A percentile compares a stretch with the other conserved stretches of the same genome.
Evolutionary conservation across 2,329 filamentous ascomycete genomes (phyloP).

Genomic region (Endocalyx cinctus): DNA sequence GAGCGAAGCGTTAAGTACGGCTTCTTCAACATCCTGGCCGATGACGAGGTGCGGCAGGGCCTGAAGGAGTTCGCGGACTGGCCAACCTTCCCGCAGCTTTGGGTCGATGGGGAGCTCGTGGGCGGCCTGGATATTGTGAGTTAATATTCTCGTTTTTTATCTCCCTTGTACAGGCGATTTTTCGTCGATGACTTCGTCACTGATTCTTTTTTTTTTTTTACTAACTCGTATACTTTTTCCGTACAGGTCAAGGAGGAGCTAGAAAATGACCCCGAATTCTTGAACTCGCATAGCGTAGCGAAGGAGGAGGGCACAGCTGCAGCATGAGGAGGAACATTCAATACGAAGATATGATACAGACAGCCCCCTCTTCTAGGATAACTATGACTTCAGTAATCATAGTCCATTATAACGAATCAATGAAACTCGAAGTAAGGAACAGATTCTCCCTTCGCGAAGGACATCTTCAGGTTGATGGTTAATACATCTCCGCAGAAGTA

Average conservation of each 20-base stretch:
- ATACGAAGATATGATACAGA: too few species aligned
- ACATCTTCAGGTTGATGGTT: too few species aligned
- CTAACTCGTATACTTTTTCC: constrained; percentile 3
- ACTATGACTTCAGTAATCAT: too few species aligned
- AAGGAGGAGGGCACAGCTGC: constrained; percentile 37
- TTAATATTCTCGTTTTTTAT: constrained; percentile 13
- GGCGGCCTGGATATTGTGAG: constrained; percentile 94
- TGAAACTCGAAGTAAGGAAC: too few species aligned
- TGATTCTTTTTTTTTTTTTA: too few species aligned
- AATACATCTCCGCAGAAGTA: too few species aligned
- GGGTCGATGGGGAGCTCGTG: constrained; percentile 84
- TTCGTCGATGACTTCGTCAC: constrained; percentile 3
- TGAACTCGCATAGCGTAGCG: constrained; percentile 63
- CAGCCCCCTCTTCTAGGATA: too few species aligned
- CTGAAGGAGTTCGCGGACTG: constrained; percentile 97
- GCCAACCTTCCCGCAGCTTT: constrained; percentile 96
- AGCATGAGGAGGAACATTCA: too few species aligned
- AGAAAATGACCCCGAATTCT: constrained; percentile 75
- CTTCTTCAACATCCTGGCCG: constrained; percentile 98
- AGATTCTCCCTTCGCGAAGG: too few species aligned
- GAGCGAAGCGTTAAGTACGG: constrained; percentile 93
- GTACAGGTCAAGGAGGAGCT: constrained; percentile 88
- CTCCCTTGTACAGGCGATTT: constrained; percentile 1
- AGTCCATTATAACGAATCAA: too few species aligned
- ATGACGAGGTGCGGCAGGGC: constrained; percentile 94